phyloP scores from a whole-genome alignment of 441 rosid species.

The Populus hybrid region DNA sequence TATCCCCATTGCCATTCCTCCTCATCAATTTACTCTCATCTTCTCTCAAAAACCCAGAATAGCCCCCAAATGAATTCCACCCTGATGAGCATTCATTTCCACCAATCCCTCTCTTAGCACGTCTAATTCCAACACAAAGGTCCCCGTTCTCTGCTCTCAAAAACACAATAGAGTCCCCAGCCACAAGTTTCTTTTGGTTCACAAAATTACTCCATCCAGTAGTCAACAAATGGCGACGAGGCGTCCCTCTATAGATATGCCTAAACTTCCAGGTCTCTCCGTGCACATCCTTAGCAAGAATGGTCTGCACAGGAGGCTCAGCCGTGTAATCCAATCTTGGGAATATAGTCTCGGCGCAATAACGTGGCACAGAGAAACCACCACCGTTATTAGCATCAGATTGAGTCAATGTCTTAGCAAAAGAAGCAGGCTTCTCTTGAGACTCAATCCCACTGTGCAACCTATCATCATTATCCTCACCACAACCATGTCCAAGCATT shows the following conservation, averaged over 20 bases:
- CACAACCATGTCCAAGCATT: conserved; percentile 24
- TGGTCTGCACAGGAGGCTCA: conserved; percentile 98
- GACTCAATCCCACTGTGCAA: conserved; percentile 31
- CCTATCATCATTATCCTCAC: conserved; percentile 29
- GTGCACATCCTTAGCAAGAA: conserved; percentile 91
- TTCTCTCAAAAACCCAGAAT: conserved; percentile 53
- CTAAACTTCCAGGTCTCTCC: conserved; percentile 91
- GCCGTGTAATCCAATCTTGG: conserved; percentile 77
- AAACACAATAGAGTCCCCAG: conserved; percentile 95
- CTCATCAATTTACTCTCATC: conserved; percentile 45
- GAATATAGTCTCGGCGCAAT: conserved; percentile 94
- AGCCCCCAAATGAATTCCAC: conserved; percentile 62
- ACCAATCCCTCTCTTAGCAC: conserved; percentile 83
- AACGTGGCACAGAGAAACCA: conserved; percentile 96
- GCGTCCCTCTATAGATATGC: conserved; percentile 96
- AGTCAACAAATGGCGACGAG: conserved; percentile 90
- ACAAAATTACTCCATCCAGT: conserved; percentile 99
- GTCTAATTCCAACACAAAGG: conserved; percentile 85
- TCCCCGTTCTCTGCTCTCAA: conserved; percentile 80
- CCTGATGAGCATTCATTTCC: conserved; percentile 65
- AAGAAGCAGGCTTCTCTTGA: conserved; percentile 71
- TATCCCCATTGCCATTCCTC: conserved; percentile 37
- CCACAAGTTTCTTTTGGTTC: conserved; percentile 94
- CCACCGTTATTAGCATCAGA: conserved; percentile 99
- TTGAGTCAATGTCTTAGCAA: conserved; percentile 92